phyloP scores from a whole-genome alignment of 768 basidiomycete genomes.

The Lyophyllum semitale region DNA sequence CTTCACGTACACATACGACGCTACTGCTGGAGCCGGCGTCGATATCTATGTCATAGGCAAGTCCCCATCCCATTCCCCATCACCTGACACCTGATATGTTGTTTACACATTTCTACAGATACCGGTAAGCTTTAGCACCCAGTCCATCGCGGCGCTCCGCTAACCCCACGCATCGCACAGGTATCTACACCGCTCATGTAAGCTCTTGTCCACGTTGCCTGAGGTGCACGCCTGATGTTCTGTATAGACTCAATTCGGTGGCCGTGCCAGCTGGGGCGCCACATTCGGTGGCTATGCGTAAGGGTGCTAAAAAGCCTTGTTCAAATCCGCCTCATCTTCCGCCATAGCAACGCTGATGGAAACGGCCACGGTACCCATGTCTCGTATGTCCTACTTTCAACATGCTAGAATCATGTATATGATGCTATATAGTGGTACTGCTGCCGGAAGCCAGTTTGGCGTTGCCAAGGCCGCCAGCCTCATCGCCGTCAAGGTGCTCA shows the following conservation, averaged over 20 bases:
- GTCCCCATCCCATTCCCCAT: not conserved
- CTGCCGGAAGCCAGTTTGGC: conserved; percentile 35
- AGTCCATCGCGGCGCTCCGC: too few relatives aligned
- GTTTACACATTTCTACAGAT: conserved; percentile 13
- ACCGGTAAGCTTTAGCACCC: conserved; percentile 12
- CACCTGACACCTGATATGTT: not conserved
- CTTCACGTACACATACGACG: conserved; percentile 16
- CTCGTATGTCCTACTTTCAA: conserved; percentile 32
- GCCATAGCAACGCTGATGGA: conserved; percentile 41
- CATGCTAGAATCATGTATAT: not conserved
- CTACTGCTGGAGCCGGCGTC: conserved; percentile 21
- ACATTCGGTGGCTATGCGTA: too few relatives aligned
- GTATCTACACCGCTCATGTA: conserved; percentile 12
- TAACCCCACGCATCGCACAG: not conserved
- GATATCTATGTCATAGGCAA: conserved; percentile 41
- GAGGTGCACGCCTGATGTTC: not conserved
- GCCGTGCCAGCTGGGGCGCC: too few relatives aligned
- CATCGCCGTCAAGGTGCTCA: conserved; percentile 12
- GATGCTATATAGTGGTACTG: conserved; percentile 26
- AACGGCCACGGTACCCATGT: too few relatives aligned
- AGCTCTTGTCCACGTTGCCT: not conserved
- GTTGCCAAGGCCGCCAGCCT: conserved; percentile 29
- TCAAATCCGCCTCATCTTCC: not conserved
- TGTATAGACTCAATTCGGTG: conserved; percentile 36
- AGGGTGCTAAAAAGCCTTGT: too few relatives aligned